Evolutionary conservation across 495 filamentous ascomycete genomes (phyloP).

Genomic region (Hapsidospora chrysogenum): DNA sequence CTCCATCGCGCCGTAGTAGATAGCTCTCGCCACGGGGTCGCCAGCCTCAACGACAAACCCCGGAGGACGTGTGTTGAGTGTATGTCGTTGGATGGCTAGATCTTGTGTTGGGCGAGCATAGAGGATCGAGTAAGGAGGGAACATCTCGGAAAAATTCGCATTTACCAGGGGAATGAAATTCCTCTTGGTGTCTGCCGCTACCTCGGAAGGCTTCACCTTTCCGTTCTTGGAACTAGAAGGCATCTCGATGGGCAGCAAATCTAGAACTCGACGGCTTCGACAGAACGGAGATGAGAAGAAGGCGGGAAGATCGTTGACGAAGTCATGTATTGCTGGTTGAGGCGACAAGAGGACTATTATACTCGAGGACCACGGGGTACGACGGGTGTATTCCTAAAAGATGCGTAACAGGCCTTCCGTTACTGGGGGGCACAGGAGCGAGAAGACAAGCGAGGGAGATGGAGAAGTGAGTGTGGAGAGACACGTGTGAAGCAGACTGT

Average conservation of each 20-base stretch:
- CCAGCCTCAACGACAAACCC: slow-evolving; percentile 35
- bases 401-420: too few relatives aligned
- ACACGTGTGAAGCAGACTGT: neutral
- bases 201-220: slow-evolving; percentile 50
- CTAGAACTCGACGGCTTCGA: neutral
- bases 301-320: neutral
- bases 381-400: too few relatives aligned
- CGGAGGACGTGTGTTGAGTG: slow-evolving; percentile 15
- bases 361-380: too few relatives aligned
- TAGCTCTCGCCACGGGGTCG: slow-evolving; percentile 34
- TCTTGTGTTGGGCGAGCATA: slow-evolving; percentile 24
- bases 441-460: neutral
- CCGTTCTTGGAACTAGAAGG: slow-evolving; percentile 26
- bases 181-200: slow-evolving; percentile 51
- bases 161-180: slow-evolving; percentile 43
- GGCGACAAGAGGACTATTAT: too few relatives aligned
- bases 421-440: too few relatives aligned
- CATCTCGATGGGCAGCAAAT: slow-evolving; percentile 21
- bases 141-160: slow-evolving; percentile 26
- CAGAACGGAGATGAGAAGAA: neutral
- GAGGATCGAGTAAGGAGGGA: slow-evolving; percentile 29
- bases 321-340: too few relatives aligned
- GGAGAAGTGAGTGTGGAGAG: too few relatives aligned
- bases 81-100: slow-evolving; percentile 17
- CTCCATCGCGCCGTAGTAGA: slow-evolving; percentile 37